Conservation (phyloP, 2,329 filamentous ascomycete genomes). For the Scopulariopsis brevicaulis region DNA sequence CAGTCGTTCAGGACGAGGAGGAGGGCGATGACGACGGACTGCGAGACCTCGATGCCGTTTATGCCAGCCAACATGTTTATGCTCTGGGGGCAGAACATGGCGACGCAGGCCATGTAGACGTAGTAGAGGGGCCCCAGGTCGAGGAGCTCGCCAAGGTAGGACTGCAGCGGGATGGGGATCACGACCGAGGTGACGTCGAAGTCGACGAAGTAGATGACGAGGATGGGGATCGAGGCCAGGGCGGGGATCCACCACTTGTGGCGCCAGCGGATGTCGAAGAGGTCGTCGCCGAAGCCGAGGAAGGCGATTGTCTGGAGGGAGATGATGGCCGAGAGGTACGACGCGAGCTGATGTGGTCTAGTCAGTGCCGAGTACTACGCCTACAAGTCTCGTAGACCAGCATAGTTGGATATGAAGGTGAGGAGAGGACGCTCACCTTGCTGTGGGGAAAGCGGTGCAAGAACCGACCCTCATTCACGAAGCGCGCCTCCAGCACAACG, state of each 20-base stretch:
- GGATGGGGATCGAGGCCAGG: constrained; percentile 82
- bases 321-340: constrained; percentile 87
- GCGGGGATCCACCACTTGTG: constrained; percentile 98
- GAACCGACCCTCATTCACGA: constrained; percentile 72
- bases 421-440: constrained; percentile 48
- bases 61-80: constrained; percentile 99
- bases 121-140: constrained; percentile 83
- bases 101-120: constrained; percentile 88
- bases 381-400: no score
- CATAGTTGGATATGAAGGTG: not conserved
- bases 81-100: constrained; percentile 96
- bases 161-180: constrained; percentile 73
- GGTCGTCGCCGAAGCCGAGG: constrained; percentile 86
- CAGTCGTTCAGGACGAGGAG: constrained; percentile 79
- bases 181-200: constrained; percentile 96
- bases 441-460: constrained; percentile 88
- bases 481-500: constrained; percentile 61
- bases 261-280: constrained; percentile 96
- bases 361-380: not conserved
- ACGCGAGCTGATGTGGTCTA: constrained; percentile 57
- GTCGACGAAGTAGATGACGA: constrained; percentile 96
- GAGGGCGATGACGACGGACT: constrained; percentile 81
- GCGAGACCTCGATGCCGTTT: constrained; percentile 93
- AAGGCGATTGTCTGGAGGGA: constrained; percentile 85
- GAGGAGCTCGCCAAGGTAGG: constrained; percentile 74